Conservation (phyloP, 2,329 filamentous ascomycete genomes). For the Ophiosphaerella herpotricha region DNA sequence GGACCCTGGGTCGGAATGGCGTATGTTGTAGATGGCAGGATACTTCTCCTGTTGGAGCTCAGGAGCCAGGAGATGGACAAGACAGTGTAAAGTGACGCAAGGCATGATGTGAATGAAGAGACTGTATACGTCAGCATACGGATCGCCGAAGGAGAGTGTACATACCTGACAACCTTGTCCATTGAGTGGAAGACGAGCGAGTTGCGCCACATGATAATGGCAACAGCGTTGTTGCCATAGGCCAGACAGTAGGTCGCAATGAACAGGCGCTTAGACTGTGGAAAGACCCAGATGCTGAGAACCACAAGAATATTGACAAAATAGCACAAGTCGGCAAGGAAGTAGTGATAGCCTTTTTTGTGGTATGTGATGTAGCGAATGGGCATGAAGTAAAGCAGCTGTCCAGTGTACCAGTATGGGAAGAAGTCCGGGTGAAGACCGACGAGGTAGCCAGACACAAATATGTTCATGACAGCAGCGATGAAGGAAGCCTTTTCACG, state of each 20-base stretch:
- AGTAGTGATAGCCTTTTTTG: conserved; percentile 84
- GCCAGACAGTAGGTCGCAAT: conserved; percentile 90
- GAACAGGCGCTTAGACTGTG: conserved; percentile 85
- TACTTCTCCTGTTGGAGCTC: conserved; percentile 72
- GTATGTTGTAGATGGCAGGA: conserved; percentile 84
- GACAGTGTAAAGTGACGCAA: conserved; percentile 86
- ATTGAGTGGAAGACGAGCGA: conserved; percentile 97
- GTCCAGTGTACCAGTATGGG: conserved; percentile 87
- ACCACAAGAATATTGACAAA: conserved; percentile 90
- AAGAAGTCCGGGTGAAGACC: conserved; percentile 85
- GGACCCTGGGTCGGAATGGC: conserved; percentile 68
- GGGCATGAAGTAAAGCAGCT: conserved; percentile 95
- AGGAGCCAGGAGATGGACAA: conserved; percentile 78
- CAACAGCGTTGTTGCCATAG: conserved; percentile 95
- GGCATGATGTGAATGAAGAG: conserved; percentile 99
- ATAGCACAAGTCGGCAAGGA: conserved; percentile 95
- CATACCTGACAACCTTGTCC: conserved; percentile 89
- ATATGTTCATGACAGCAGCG: conserved; percentile 93
- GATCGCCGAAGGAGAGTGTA: conserved; percentile 3
- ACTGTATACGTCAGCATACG: conserved; percentile 46
- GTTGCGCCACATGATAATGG: conserved; percentile 99
- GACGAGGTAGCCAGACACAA: conserved; percentile 92
- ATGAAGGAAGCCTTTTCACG: conserved; percentile 97
- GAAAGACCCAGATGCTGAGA: conserved; percentile 87
- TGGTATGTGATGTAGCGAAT: conserved; percentile 92